phyloP scores from a whole-genome alignment of 495 filamentous ascomycete genomes.

The Annulohypoxylon nitens region DNA sequence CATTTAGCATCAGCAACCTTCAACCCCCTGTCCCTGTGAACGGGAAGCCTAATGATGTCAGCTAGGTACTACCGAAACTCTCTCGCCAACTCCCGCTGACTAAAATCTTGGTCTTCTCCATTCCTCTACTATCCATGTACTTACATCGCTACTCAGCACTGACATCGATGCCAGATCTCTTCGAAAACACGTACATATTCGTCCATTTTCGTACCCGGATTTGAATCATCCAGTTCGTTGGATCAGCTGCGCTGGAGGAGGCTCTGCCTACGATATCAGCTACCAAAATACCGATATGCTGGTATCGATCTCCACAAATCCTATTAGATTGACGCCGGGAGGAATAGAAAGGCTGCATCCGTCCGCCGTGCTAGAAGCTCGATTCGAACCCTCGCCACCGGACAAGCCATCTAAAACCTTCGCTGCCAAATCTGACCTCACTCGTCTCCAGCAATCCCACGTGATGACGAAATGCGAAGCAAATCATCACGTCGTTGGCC shows the following conservation, averaged over 20 bases:
- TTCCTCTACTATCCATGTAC: background rate
- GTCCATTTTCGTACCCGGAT: background rate
- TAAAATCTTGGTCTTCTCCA: background rate
- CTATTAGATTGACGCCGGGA: constrained; percentile 28
- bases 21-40: constrained; percentile 9
- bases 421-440: constrained; percentile 37
- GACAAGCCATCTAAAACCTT: constrained; percentile 24
- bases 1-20: background rate
- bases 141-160: background rate
- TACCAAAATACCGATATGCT: background rate
- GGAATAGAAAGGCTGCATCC: constrained; percentile 32
- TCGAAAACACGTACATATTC: background rate
- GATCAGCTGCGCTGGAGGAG: constrained; percentile 22
- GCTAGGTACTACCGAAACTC: constrained; percentile 19
- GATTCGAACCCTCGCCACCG: constrained; percentile 38
- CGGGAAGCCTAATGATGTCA: constrained; percentile 43
- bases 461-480: constrained; percentile 44
- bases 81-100: constrained; percentile 1
- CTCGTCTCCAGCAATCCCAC: constrained; percentile 40
- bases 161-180: background rate
- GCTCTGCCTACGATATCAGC: constrained; percentile 21
- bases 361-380: constrained; percentile 16
- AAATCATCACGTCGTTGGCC: constrained; percentile 37
- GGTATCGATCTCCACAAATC: constrained; percentile 30
- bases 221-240: background rate